A percentile compares a stretch with the other conserved stretches of the same genome.
Conservation (phyloP, 495 filamentous ascomycete species). For the Neurospora sp. region DNA sequence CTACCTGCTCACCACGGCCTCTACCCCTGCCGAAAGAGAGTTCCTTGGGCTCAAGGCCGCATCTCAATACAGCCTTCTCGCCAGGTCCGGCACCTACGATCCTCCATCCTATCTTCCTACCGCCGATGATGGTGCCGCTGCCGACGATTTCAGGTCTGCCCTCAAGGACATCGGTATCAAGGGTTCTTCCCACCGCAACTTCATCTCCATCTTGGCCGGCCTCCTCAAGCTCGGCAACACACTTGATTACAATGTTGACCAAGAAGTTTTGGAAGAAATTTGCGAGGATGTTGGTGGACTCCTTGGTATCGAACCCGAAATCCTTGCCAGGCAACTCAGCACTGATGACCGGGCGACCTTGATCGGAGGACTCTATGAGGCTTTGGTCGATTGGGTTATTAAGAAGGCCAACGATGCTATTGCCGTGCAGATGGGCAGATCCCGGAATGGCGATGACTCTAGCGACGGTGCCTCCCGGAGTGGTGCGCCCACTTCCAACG, state of each 20-base stretch:
- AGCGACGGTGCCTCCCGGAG: constrained; percentile 44
- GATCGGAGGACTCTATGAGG: constrained; percentile 83
- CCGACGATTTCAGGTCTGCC: constrained; percentile 79
- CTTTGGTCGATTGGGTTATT: constrained; percentile 90
- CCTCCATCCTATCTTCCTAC: constrained; percentile 86
- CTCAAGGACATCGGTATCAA: constrained; percentile 89
- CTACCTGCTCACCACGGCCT: constrained; percentile 82
- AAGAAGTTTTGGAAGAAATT: constrained; percentile 72
- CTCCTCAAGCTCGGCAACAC: constrained; percentile 88
- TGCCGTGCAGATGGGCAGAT: constrained; percentile 54
- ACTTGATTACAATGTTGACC: constrained; percentile 72
- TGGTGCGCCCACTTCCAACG: constrained; percentile 46
- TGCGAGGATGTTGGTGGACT: constrained; percentile 86
- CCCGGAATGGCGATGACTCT: constrained; percentile 51
- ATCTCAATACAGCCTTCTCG: constrained; percentile 66
- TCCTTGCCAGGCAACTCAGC: constrained; percentile 65
- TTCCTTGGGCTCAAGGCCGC: constrained; percentile 78
- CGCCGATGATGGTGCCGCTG: constrained; percentile 84
- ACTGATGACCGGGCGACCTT: constrained; percentile 74
- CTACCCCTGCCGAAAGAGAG: constrained; percentile 83
- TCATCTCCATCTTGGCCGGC: constrained; percentile 77
- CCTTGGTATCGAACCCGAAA: constrained; percentile 76
- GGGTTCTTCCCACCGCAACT: constrained; percentile 63
- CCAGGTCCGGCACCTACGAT: constrained; percentile 73
- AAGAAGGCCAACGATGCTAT: constrained; percentile 85